Evolutionary conservation across 1,284 basidiomycete species (phyloP), one percentile per base, ranked within the genome.

Genomic region (Leccinum brunneo-olivaceum): DNA sequence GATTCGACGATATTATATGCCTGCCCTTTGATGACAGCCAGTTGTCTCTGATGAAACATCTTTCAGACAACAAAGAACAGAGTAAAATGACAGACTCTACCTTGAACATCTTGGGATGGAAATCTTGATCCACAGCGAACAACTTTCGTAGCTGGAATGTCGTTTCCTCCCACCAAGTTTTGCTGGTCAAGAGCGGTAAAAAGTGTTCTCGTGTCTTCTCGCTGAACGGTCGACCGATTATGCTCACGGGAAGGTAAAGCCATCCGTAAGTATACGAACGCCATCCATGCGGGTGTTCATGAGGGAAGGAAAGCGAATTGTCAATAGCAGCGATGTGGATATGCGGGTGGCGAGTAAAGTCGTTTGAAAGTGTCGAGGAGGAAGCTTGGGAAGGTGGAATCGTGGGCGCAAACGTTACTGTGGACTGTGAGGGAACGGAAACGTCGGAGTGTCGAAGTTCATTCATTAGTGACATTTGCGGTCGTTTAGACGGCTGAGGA

Each of bases 321-420:
- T 95, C 92, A 49, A 95, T 95, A 9, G 92, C 92, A 43, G 87
- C 88, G 37, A 91, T 85, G 57, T 90, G 89, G 23, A 89, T 80
- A 50, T 80, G 77, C 2, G 78, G 77, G 42, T 64, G 67, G 27
- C 71, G 69, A 38, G 63, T 70, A 54, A 73, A 79, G 45, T 74
- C 71, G 1, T 62, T 58, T 21, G 16, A 55, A 52, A 38, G 58
- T 55, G 36, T 65, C 49, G 45, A 64, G 54, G 39, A 65, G 59
- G 28, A 59, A 49, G 48, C 54, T 43, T 45, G 58, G 50, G 48
- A 69, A 52, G 51, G 66, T 56, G 50, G 58, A 55, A 56, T 54
- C 63, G 62, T 47, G 63, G 60, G 50, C 64, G 53, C 40, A 65
- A 67, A 46, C 56, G 63, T 51, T 50, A 68, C 62, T 56, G 67